phyloP scores from a whole-genome alignment of 441 rosid species.

The Erysimum cheiri region DNA sequence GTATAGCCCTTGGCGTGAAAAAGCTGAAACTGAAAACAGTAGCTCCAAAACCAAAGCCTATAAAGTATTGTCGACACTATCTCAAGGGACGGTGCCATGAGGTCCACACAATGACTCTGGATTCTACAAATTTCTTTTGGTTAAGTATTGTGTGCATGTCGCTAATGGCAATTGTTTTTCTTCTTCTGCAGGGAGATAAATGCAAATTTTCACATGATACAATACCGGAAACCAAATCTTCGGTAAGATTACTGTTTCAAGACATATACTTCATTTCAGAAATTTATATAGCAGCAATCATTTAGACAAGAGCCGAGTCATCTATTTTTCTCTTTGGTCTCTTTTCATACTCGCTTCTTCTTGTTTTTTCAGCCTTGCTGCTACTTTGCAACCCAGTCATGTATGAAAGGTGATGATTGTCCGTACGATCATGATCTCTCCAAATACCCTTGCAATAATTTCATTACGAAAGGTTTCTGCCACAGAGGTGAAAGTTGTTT shows the following conservation, averaged over 20 bases:
- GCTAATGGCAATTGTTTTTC: constrained; percentile 23
- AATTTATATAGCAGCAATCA: constrained; percentile 5
- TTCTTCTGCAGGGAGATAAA: constrained; percentile 67
- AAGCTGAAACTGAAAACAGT: constrained; percentile 74
- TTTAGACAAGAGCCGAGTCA: not conserved
- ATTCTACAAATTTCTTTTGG: constrained; percentile 13
- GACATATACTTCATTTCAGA: constrained; percentile 28
- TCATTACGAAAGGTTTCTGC: constrained; percentile 63
- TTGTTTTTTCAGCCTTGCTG: constrained; percentile 77
- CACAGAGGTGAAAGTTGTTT: constrained; percentile 72
- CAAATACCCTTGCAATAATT: constrained; percentile 78
- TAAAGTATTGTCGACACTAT: constrained; percentile 71
- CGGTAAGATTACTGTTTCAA: constrained; percentile 51
- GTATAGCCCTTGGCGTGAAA: constrained; percentile 75
- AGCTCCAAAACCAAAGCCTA: constrained; percentile 60
- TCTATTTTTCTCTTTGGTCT: no score
- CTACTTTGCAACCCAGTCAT: constrained; percentile 81
- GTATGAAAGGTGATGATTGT: constrained; percentile 94
- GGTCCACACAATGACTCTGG: constrained; percentile 49
- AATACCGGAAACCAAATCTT: constrained; percentile 79
- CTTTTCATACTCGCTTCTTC: constrained; percentile 8
- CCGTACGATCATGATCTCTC: constrained; percentile 91
- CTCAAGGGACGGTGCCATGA: constrained; percentile 78
- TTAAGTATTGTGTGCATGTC: constrained; percentile 1
- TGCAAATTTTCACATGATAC: constrained; percentile 93